Evolutionary conservation across 179 eudicot genomes (phyloP).

Genomic region (Sideroxylon spinosum): DNA sequence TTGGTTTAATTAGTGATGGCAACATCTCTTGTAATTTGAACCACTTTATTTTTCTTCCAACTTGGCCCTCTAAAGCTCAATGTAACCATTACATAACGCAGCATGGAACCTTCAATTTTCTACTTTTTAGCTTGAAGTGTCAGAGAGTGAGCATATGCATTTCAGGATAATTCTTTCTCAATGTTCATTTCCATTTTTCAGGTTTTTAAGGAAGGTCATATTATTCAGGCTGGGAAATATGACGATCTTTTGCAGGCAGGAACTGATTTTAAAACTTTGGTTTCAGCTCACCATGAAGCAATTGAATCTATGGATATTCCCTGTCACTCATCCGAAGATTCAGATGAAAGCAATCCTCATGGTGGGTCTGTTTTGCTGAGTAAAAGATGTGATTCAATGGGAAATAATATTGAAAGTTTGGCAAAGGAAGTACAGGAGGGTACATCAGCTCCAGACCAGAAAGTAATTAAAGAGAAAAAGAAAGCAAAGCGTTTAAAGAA

Average conservation of each 20-base stretch:
- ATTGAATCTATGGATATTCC: conserved; percentile 89
- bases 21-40: too few species aligned
- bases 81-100: not conserved
- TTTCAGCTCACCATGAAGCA: conserved; percentile 94
- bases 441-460: conserved; percentile 53
- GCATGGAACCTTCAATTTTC: not conserved
- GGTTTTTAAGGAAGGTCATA: conserved; percentile 91
- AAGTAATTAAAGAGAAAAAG: conserved; percentile 93
- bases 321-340: conserved; percentile 61
- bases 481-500: conserved; percentile 83
- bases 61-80: not conserved
- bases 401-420: conserved; percentile 30
- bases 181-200: conserved; percentile 26
- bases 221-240: conserved; percentile 91
- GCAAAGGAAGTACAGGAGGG: conserved; percentile 58
- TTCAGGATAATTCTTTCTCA: not conserved
- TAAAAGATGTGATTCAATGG: conserved; percentile 41
- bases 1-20: not conserved
- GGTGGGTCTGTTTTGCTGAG: conserved; percentile 28
- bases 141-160: not conserved
- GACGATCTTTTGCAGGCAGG: conserved; percentile 93
- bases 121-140: not conserved
- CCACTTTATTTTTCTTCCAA: not conserved
- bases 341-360: conserved; percentile 46
- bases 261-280: conserved; percentile 78